Evolutionary conservation across 306 rosid genomes (phyloP), one percentile per base, ranked within the genome.

Genomic region (Medicago ruthenica): DNA sequence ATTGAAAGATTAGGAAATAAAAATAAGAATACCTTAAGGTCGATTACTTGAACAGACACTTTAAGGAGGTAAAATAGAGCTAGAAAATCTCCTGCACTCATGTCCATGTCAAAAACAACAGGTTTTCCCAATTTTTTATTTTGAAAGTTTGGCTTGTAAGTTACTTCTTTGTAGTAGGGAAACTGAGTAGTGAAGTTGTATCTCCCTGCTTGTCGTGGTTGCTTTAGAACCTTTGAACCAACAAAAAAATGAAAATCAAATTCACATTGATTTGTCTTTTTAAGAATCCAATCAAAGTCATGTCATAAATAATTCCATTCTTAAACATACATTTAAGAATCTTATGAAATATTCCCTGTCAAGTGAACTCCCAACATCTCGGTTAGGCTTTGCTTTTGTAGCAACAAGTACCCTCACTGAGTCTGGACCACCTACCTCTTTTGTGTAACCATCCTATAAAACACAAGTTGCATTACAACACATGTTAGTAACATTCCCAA

Each of bases 71-170:
- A 92, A 67, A 95, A 81, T 36, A 95, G 83, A 64, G 99, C 86
- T 4, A 90, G 85, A 80, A 95, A 92, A 73, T 95, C 99, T 79
- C 99, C 97, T n/a, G 90, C 90, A 70, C 97, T 92, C 97, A 95
- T 95, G 79, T 95, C 99, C 97, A 90, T 92, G 84, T 95, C 99
- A 79, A 95, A 90, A 17, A 95, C 89, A 74, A 92, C 83, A 45
- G 93, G 85, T 85, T 88, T 95, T 18, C 99, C 99, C 60, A 85
- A 75, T 67, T 27, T 76, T 64, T 41, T 85, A 16, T 78, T 72
- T 42, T 71, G 73, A 66, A 90, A 89, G 73, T 83, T 54, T 83
- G 97, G 99, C 76, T 55, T 89, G 82, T 87, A 89, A 41, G 79
- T 66, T 62, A 86, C 88, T 86, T 92, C 85, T 67, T 57, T 82